Conservation (phyloP, 768 basidiomycete genomes). For the Podaxis sp. region DNA sequence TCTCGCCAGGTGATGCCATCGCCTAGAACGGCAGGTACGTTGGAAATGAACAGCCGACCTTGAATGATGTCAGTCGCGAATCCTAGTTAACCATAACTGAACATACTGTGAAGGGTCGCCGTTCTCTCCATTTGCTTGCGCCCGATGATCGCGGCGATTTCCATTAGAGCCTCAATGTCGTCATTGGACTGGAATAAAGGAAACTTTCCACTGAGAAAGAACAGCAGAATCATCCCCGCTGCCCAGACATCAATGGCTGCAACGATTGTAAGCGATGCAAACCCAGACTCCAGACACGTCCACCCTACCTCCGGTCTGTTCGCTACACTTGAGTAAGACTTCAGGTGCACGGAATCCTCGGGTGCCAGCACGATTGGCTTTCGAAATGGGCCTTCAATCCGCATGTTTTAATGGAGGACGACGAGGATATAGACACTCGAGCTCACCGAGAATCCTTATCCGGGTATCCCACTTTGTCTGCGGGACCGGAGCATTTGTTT, state of each 20-base stretch:
- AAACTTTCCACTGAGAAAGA: constrained; percentile 90
- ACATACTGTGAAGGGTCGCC: constrained; percentile 87
- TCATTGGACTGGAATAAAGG: constrained; percentile 93
- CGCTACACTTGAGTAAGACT: constrained; percentile 90
- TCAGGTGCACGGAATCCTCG: constrained; percentile 97
- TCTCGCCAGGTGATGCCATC: constrained; percentile 70
- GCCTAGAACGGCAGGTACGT: constrained; percentile 74
- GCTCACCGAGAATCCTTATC: constrained; percentile 71
- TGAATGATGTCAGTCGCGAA: constrained; percentile 2
- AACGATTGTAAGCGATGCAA: constrained; percentile 4
- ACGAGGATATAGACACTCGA: not conserved
- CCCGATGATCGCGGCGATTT: constrained; percentile 88
- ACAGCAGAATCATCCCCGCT: constrained; percentile 87
- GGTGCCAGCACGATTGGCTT: constrained; percentile 96
- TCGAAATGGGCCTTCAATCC: constrained; percentile 64
- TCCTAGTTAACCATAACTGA: not conserved
- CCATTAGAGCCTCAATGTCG: constrained; percentile 94
- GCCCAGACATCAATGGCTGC: constrained; percentile 97
- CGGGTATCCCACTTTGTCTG: constrained; percentile 77
- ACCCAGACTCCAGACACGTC: not conserved
- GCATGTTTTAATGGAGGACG: not conserved
- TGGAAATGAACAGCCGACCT: constrained; percentile 92
- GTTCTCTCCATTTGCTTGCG: constrained; percentile 78
- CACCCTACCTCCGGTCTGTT: constrained; percentile 84
- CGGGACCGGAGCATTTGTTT: constrained; percentile 45